These are phyloP conservation scores for Trichoderma virens DNA, from an alignment of 495 filamentous ascomycete species.

Conservation along the genomic window DNA sequence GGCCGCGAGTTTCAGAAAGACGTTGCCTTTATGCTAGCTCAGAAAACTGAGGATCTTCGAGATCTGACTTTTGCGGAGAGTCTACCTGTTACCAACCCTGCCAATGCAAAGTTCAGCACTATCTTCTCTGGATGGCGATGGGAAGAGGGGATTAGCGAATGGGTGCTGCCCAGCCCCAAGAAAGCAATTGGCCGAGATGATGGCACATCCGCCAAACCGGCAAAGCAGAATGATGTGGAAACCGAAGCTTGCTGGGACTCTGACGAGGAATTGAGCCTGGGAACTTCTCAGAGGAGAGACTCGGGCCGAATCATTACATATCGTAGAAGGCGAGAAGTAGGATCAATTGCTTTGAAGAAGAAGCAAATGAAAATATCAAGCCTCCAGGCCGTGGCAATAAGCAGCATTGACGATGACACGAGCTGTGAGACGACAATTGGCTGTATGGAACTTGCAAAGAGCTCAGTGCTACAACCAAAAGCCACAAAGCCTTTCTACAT, in stretches of 20 bases:
- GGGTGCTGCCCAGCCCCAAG: conserved; percentile 35
- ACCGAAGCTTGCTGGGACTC: not conserved
- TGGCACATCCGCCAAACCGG: not conserved
- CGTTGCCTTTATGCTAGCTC: conserved; percentile 32
- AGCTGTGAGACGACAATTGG: not conserved
- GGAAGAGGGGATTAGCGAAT: conserved; percentile 50
- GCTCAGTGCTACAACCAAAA: not conserved
- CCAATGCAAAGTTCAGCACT: conserved; percentile 1
- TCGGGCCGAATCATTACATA: not conserved
- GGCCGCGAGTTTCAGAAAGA: conserved; percentile 18
- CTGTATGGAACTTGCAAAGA: not conserved
- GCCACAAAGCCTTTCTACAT: not conserved
- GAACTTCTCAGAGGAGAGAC: not conserved
- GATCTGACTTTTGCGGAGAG: conserved; percentile 37
- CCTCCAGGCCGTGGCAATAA: not conserved
- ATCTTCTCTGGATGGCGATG: conserved; percentile 35
- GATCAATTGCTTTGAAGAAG: not conserved
- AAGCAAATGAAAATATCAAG: not conserved
- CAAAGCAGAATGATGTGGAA: not conserved
- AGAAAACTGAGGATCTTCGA: conserved; percentile 32
- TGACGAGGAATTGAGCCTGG: not conserved
- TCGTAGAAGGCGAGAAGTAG: not conserved
- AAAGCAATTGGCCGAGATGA: not conserved
- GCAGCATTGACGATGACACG: not conserved
- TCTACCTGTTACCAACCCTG: conserved; percentile 14